Conservation (phyloP, 805 yeast species). For the fission yeast (Schizosaccharomyces pombe) region ASM294v3 CU329670.1:3695501-3696000, state of each 20-base stretch:
- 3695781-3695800: not conserved
- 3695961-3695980: not conserved
- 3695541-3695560: not conserved
- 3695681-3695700: slow-evolving; percentile 36
- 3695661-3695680: slow-evolving; percentile 32
- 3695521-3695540: not conserved
- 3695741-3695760: not conserved
- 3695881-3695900: not conserved
- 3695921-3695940: not conserved
- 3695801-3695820: no score
- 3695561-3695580: slow-evolving; percentile 2
- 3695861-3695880: not conserved
- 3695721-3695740: not conserved
- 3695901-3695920: not conserved
- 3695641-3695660: slow-evolving; percentile 11
- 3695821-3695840: no score
- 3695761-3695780: no score
- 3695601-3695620: slow-evolving; percentile 38
- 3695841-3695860: not conserved
- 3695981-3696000: not conserved
- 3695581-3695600: slow-evolving; percentile 15
- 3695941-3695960: not conserved
- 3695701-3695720: slow-evolving; percentile 17
- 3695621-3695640: slow-evolving; percentile 31
- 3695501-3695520: not conserved